A percentile compares a stretch with the other conserved stretches of the same genome.
Evolutionary conservation across 2,329 filamentous ascomycete species (phyloP).

Genomic region (Pestalotiopsis sp.): DNA sequence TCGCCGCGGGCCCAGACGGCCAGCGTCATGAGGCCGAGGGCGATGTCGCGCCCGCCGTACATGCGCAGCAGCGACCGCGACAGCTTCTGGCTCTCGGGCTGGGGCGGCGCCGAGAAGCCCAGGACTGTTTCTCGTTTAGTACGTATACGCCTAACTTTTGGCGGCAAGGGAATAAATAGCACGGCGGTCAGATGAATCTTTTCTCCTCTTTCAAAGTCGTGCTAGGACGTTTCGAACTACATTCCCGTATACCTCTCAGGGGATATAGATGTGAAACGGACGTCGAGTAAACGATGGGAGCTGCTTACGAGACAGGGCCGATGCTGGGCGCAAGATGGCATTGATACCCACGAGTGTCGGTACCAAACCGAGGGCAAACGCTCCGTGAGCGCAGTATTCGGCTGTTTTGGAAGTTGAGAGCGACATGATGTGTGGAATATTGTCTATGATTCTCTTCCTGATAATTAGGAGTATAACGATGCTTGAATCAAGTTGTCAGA

Average conservation of each 20-base stretch:
- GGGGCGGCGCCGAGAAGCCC: background rate
- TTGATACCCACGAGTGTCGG: slow-evolving; percentile 3
- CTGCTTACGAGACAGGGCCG: background rate
- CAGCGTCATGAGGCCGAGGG: background rate
- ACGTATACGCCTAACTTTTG: no score
- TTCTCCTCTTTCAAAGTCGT: background rate
- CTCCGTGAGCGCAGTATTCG: slow-evolving; percentile 2
- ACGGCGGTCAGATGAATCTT: no score
- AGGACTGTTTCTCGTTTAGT: background rate
- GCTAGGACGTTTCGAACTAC: no score
- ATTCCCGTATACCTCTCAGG: no score
- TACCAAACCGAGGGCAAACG: background rate
- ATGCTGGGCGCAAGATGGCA: slow-evolving; percentile 1
- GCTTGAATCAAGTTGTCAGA: background rate
- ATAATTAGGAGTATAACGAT: background rate
- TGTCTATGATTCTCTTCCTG: no score
- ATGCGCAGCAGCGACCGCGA: slow-evolving; percentile 2
- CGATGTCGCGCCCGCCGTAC: background rate
- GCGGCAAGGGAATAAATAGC: no score
- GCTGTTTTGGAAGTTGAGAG: background rate
- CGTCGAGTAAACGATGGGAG: no score
- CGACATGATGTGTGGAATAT: background rate
- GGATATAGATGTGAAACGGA: no score
- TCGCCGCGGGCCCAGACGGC: slow-evolving; percentile 3
- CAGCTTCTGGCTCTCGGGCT: slow-evolving; percentile 6